Percentiles rank a stretch among this genome's conserved stretches.
These are phyloP conservation scores for Epichloe hybrida DNA, from an alignment of 2,329 filamentous ascomycete genomes.

Conservation along the genomic window DNA sequence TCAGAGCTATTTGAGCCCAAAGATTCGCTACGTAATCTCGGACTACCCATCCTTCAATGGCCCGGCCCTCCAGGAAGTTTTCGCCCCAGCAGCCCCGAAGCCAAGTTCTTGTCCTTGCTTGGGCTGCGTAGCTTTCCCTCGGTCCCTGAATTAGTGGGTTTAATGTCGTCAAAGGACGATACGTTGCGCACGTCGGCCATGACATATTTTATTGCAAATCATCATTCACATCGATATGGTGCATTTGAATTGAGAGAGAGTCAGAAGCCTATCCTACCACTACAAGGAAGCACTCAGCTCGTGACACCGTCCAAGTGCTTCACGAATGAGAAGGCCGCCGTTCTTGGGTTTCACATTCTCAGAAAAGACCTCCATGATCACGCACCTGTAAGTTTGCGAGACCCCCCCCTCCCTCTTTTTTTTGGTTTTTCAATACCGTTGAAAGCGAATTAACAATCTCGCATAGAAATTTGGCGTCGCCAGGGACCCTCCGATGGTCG, in stretches of 20 bases:
- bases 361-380: conserved; percentile 64
- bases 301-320: conserved; percentile 68
- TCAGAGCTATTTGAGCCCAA: conserved; percentile 74
- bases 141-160: conserved; percentile 59
- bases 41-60: conserved; percentile 71
- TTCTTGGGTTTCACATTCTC: conserved; percentile 72
- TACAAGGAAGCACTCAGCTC: conserved; percentile 55
- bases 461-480: conserved; percentile 66
- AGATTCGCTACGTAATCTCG: conserved; percentile 52
- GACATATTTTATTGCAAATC: conserved; percentile 70
- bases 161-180: conserved; percentile 54
- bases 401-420: accelerated
- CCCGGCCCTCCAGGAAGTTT: conserved; percentile 52
- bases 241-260: conserved; percentile 45
- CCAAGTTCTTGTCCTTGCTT: conserved; percentile 55
- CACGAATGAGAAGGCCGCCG: conserved; percentile 60
- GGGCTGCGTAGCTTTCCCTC: conserved; percentile 57
- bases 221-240: conserved; percentile 64
- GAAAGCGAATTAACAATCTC: conserved; percentile 4
- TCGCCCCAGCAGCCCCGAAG: conserved; percentile 54
- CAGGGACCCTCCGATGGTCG: conserved; percentile 63
- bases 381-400: conserved; percentile 34
- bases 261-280: conserved; percentile 52
- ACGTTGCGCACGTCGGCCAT: conserved; percentile 54
- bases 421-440: not conserved